Evolutionary conservation across 768 basidiomycete genomes (phyloP), one percentile per base, ranked within the genome.

Genomic region (Tricholoma flavovirens): DNA sequence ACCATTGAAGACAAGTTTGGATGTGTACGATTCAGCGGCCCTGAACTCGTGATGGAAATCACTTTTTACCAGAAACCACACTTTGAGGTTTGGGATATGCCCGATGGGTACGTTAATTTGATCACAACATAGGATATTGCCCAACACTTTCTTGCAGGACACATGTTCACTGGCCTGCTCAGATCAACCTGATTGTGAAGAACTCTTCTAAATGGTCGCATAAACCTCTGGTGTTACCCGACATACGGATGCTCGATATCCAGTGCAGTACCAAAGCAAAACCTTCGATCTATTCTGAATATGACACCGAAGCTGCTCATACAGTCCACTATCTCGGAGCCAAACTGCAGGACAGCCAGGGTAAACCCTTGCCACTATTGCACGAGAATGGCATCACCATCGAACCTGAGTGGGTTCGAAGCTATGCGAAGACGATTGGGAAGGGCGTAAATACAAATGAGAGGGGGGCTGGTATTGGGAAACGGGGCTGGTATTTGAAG

Each of bases 61-160:
- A 58, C 61, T 19, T 73, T 73, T 52, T 63, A 66, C 12, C 53
- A 66, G 48, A 58, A 67, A 1, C 64, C 68, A 14, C 69, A 74
- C 58, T 70, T 65, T 53, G 73, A 71, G 55, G 62, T 69, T 15
- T 74, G 73, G 73, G 73, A 74, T 57, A 64, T 69, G 60, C 58
- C 48, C 21, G 71, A 74, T 57, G 57, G 67, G 68, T 72, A 49
- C 30, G 71, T 68, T 9, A n/a, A 32, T 29, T 32, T 21, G 12
- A 30, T 9, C 29, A 7, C 12, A 24, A 26, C 17, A 3, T 19
- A 24, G 8, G 3, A 38, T 38, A 2, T 17, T 10, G 10, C 26
- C 9, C 11, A 35, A 10, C 1, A 35, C 11, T 26, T 21, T 19
- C 5, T 14, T 30, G 11, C 50, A 72, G 70, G 36, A 59, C 55